A percentile compares a stretch with the other conserved stretches of the same genome.
These are phyloP conservation scores for Cucurbita maxima DNA, from an alignment of 306 rosid genomes.

Conservation along the genomic window DNA sequence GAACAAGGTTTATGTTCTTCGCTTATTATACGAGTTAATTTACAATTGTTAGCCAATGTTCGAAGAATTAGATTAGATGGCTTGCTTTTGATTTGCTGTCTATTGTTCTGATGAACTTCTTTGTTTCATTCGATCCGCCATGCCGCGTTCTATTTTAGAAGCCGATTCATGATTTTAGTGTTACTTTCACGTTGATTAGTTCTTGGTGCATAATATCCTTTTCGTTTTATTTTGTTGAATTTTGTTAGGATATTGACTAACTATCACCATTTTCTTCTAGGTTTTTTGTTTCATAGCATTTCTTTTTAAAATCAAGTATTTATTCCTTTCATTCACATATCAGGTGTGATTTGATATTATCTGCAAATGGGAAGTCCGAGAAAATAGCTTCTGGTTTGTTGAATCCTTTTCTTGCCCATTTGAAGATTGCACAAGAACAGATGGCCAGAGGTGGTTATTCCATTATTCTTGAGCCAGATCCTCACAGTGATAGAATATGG, in stretches of 20 bases:
- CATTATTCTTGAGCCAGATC: conserved; percentile 70
- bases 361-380: conserved; percentile 77
- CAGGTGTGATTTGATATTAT: conserved; percentile 89
- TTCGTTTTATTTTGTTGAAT: not conserved
- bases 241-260: not conserved
- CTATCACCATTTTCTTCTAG: not conserved
- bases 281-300: not conserved
- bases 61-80: not conserved
- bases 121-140: conserved; percentile 15
- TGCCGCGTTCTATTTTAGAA: conserved; percentile 2
- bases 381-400: conserved; percentile 87
- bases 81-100: not conserved
- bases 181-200: not conserved
- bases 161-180: not conserved
- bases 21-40: not conserved
- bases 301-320: not conserved
- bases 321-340: not conserved
- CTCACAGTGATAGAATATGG: conserved; percentile 40
- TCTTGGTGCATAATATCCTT: not conserved
- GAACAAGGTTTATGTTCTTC: conserved; percentile 48
- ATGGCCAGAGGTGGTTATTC: conserved; percentile 95
- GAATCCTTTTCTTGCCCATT: conserved; percentile 76
- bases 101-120: not conserved
- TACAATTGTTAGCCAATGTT: conserved; percentile 8
- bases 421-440: conserved; percentile 92